Percentiles rank a stretch among this genome's conserved stretches.
These are phyloP conservation scores for Mucor plumbeus DNA, from an alignment of 371 early-diverging fungal genomes.

Conservation along the genomic window DNA sequence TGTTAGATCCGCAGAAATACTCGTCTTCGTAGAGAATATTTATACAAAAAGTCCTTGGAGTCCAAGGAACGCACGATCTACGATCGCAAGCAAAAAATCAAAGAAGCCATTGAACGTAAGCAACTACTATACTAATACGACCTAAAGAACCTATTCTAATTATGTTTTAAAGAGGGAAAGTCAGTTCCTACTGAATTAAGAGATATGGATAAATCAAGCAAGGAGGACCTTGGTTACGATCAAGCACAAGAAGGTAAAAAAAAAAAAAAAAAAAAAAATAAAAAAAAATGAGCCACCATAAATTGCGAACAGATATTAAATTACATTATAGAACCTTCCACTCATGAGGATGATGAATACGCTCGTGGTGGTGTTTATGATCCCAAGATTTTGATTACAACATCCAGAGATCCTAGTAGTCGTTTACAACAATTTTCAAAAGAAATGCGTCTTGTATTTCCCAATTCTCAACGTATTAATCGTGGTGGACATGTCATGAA, in stretches of 20 bases:
- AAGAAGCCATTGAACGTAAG: constrained; percentile 87
- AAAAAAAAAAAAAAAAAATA: neutral
- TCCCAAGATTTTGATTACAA: constrained; percentile 97
- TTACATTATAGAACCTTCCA: constrained; percentile 61
- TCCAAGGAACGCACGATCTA: constrained; percentile 86
- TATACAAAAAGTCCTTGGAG: constrained; percentile 95
- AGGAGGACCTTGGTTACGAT: constrained; percentile 85
- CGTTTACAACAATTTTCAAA: constrained; percentile 97
- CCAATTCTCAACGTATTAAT: constrained; percentile 97
- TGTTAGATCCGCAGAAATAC: constrained; percentile 81
- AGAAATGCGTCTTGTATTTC: constrained; percentile 96
- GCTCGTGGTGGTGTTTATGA: constrained; percentile 91
- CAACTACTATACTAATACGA: constrained; percentile 61
- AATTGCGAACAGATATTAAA: no score
- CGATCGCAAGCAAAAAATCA: constrained; percentile 92
- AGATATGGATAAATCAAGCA: constrained; percentile 75
- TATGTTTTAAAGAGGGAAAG: constrained; percentile 72
- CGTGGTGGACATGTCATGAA: constrained; percentile 97
- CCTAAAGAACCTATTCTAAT: neutral
- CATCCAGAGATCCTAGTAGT: constrained; percentile 95
- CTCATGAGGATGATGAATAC: constrained; percentile 97
- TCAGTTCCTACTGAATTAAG: constrained; percentile 83
- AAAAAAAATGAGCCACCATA: no score
- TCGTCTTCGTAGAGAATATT: constrained; percentile 89
- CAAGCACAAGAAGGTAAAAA: constrained; percentile 81